Percentiles rank a stretch among this genome's conserved stretches.
phyloP scores from a whole-genome alignment of 169 alveolate genomes.

The Plasmodium blacklocki region DNA sequence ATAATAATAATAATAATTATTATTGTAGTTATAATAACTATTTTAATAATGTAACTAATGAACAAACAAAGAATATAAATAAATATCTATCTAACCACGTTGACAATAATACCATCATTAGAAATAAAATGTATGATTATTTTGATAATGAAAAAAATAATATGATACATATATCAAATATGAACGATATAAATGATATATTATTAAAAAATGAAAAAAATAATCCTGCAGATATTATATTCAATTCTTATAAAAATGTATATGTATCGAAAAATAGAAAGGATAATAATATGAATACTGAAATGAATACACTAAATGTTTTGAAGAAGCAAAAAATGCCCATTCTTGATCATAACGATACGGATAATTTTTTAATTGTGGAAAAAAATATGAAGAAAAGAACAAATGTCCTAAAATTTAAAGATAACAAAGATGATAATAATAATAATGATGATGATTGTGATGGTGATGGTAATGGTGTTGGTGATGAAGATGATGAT shows the following conservation, averaged over 20 bases:
- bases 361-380: slow-evolving; percentile 4
- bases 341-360: slow-evolving; percentile 38
- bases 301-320: slow-evolving; percentile 31
- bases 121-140: slow-evolving; percentile 58
- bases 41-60: not conserved
- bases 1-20: not conserved
- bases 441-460: not conserved
- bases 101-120: slow-evolving; percentile 3
- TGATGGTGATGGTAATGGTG: not conserved
- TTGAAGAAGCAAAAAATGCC: slow-evolving; percentile 48
- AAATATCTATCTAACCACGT: slow-evolving; percentile 1
- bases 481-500: not conserved
- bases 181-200: slow-evolving; percentile 10
- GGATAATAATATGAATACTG: slow-evolving; percentile 10
- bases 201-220: not conserved
- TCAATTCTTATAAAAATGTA: slow-evolving; percentile 33
- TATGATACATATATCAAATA: slow-evolving; percentile 14
- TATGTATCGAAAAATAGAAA: slow-evolving; percentile 20
- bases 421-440: not conserved
- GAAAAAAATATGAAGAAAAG: not conserved
- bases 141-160: slow-evolving; percentile 54
- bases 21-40: not conserved
- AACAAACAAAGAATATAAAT: not conserved
- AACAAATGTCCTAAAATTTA: not conserved
- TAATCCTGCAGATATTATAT: not conserved